A percentile compares a stretch with the other conserved stretches of the same genome.
Evolutionary conservation across 208 protist species (phyloP).

Genomic region (Leishmania guyanensis): DNA sequence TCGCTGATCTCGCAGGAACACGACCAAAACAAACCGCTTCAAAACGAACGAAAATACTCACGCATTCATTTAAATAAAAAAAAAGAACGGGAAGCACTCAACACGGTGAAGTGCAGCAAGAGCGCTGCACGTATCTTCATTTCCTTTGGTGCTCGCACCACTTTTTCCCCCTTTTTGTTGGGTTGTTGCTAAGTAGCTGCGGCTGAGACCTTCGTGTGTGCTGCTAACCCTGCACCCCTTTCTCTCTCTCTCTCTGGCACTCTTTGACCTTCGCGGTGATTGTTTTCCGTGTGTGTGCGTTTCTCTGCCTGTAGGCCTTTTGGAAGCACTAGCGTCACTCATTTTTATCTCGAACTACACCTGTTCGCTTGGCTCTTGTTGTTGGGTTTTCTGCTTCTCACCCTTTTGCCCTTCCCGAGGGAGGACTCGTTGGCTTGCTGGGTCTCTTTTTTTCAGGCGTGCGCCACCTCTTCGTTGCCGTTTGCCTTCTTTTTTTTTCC

Average conservation of each 20-base stretch:
- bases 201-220: not conserved
- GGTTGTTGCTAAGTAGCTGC: not conserved
- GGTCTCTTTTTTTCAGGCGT: not conserved
- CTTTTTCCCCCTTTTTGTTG: slow-evolving; percentile 5
- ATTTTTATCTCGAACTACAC: not conserved
- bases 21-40: too few species aligned
- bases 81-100: too few species aligned
- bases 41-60: too few species aligned
- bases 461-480: not conserved
- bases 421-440: not conserved
- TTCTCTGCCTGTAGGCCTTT: not conserved
- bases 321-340: not conserved
- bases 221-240: too few species aligned
- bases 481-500: not conserved
- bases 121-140: too few species aligned
- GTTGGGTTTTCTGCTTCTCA: slow-evolving; percentile 12
- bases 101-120: too few species aligned
- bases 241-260: too few species aligned
- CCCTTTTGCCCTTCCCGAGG: slow-evolving; percentile 1
- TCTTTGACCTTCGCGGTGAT: too few species aligned
- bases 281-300: not conserved
- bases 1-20: too few species aligned
- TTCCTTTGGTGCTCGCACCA: not conserved
- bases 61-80: too few species aligned
- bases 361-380: not conserved